Evolutionary conservation across 768 basidiomycete species (phyloP).

Genomic region (Podaxis pistillaris): DNA sequence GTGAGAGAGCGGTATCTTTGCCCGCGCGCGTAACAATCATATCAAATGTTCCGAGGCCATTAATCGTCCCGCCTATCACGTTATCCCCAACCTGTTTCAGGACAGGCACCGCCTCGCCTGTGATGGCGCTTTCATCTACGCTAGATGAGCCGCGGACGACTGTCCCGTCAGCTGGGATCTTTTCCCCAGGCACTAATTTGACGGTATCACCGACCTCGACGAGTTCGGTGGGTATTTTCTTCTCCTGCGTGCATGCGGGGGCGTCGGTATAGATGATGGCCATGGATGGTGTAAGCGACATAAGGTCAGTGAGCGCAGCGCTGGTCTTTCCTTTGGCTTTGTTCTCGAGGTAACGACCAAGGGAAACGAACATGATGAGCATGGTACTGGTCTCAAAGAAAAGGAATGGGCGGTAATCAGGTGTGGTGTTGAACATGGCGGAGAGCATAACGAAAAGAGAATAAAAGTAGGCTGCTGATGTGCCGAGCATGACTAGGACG

Average conservation of each 20-base stretch:
- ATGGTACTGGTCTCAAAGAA: constrained; percentile 99
- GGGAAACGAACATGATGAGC: constrained; percentile 95
- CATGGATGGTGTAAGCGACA: constrained; percentile 93
- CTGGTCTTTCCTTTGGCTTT: constrained; percentile 96
- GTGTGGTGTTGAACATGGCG: constrained; percentile 61
- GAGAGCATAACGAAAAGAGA: constrained; percentile 70
- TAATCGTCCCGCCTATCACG: constrained; percentile 97
- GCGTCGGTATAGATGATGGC: constrained; percentile 93
- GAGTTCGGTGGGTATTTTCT: constrained; percentile 90
- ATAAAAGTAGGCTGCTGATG: constrained; percentile 91
- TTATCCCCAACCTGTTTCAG: constrained; percentile 79
- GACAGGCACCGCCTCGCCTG: constrained; percentile 90
- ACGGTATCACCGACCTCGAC: constrained; percentile 92
- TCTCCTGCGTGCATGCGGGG: constrained; percentile 77
- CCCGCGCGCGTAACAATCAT: constrained; percentile 95
- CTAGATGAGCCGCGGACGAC: constrained; percentile 84
- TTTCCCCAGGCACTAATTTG: constrained; percentile 95
- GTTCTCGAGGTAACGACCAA: constrained; percentile 95
- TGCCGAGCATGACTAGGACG: constrained; percentile 93
- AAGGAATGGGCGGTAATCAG: constrained; percentile 74
- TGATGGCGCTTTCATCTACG: constrained; percentile 95
- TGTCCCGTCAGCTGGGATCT: constrained; percentile 92
- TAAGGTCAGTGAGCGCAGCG: constrained; percentile 93
- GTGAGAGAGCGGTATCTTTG: constrained; percentile 92
- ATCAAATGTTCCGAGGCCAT: constrained; percentile 95